A percentile compares a stretch with the other conserved stretches of the same genome.
Evolutionary conservation across 2,329 filamentous ascomycete species (phyloP).

Genomic region (Colletotrichum tropicicola): DNA sequence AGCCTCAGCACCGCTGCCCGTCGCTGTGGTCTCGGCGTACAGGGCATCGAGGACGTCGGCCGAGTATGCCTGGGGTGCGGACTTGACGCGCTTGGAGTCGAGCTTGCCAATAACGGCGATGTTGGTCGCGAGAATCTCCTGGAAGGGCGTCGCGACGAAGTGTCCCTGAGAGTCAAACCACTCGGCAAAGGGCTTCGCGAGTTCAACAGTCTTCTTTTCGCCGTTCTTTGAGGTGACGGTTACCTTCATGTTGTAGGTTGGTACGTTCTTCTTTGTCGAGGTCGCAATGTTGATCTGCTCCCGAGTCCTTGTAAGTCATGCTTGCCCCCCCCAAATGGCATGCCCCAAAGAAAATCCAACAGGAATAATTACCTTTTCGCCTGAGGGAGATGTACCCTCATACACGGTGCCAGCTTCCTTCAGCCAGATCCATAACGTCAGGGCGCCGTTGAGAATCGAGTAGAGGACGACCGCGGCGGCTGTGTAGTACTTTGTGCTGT

Average conservation of each 20-base stretch:
- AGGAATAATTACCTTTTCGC: slow-evolving; percentile 65
- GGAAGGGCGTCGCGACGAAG: slow-evolving; percentile 80
- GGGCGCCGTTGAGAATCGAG: slow-evolving; percentile 77
- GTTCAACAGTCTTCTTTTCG: slow-evolving; percentile 55
- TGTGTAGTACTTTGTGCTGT: slow-evolving; percentile 83
- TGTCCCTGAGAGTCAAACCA: slow-evolving; percentile 81
- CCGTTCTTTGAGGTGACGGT: slow-evolving; percentile 55
- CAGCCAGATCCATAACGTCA: slow-evolving; percentile 86
- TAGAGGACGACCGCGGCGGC: slow-evolving; percentile 82
- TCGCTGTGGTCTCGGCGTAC: slow-evolving; percentile 42
- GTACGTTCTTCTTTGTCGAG: slow-evolving; percentile 79
- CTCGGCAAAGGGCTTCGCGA: slow-evolving; percentile 72
- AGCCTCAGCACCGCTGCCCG: slow-evolving; percentile 40
- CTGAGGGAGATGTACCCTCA: slow-evolving; percentile 72
- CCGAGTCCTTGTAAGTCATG: slow-evolving; percentile 26
- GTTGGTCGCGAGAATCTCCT: slow-evolving; percentile 77
- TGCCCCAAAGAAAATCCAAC: not conserved
- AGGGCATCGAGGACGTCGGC: slow-evolving; percentile 60
- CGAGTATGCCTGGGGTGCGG: slow-evolving; percentile 44
- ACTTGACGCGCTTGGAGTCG: slow-evolving; percentile 67
- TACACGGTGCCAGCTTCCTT: slow-evolving; percentile 88
- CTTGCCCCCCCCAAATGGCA: not conserved
- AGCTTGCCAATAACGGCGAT: slow-evolving; percentile 72
- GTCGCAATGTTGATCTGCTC: slow-evolving; percentile 77
- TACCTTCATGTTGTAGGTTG: slow-evolving; percentile 81